Conservation (phyloP, 2,329 filamentous ascomycete genomes). For the Juglanconis sp. region DNA sequence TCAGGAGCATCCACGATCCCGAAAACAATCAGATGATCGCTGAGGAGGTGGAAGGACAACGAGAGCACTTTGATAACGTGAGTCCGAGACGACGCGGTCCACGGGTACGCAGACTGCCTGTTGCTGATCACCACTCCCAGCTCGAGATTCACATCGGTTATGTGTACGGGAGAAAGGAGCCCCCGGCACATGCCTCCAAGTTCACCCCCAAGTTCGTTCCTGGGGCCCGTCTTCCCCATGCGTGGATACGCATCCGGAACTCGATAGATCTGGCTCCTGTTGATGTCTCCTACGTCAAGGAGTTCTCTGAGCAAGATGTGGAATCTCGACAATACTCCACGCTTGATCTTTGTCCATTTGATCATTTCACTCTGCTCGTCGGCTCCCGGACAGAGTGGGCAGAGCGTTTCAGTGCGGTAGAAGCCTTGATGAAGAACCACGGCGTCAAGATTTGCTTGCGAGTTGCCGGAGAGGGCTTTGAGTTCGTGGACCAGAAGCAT, state of each 20-base stretch:
- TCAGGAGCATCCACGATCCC: conserved; percentile 27
- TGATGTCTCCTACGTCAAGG: conserved; percentile 32
- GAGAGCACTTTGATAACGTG: conserved; percentile 40
- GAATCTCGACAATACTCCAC: conserved; percentile 29
- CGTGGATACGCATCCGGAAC: conserved; percentile 30
- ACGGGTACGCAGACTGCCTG: background rate
- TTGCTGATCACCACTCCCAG: conserved; percentile 7
- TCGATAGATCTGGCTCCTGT: conserved; percentile 21
- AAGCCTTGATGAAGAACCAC: background rate
- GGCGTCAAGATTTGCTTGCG: background rate
- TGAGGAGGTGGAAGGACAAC: conserved; percentile 32
- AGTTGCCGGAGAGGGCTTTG: background rate
- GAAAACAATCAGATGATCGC: conserved; percentile 29
- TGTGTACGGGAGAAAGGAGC: conserved; percentile 33
- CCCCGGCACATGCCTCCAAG: conserved; percentile 34
- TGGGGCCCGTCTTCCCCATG: conserved; percentile 39
- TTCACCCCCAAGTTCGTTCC: conserved; percentile 34
- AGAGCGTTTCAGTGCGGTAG: background rate
- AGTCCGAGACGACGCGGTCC: background rate
- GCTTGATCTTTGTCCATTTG: conserved; percentile 32
- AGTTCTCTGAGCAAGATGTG: conserved; percentile 27
- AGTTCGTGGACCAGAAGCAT: background rate
- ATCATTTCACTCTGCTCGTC: conserved; percentile 26
- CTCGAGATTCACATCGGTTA: conserved; percentile 43
- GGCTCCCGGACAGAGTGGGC: background rate